phyloP scores from a whole-genome alignment of 225 moss, liverwort and hornwort genomes.

The Bryum argenteum region DNA sequence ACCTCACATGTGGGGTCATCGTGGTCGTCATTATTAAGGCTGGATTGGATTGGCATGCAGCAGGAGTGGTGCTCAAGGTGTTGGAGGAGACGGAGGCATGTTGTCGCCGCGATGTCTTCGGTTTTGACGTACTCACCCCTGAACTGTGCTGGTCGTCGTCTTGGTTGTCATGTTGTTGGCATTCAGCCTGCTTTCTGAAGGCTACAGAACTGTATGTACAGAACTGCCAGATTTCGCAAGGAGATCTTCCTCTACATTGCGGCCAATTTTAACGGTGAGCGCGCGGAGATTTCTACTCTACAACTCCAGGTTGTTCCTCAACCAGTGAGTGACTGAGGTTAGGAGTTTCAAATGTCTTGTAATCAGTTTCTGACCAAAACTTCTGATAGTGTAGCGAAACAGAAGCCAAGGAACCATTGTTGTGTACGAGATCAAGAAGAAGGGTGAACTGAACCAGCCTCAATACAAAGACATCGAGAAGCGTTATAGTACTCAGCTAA shows the following conservation, averaged over 20 bases:
- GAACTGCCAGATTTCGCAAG: constrained; percentile 12
- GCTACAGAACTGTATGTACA: constrained; percentile 17
- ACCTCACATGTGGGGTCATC: too few species aligned
- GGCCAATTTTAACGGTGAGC: constrained; percentile 3
- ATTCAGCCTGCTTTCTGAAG: constrained; percentile 17
- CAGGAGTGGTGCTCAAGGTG: neutral
- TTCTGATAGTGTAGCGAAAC: constrained; percentile 65
- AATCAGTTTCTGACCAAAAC: constrained; percentile 29
- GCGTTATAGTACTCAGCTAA: constrained; percentile 82
- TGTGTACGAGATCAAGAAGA: constrained; percentile 93
- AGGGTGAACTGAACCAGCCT: constrained; percentile 76
- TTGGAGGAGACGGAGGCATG: too few species aligned
- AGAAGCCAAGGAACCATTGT: constrained; percentile 90
- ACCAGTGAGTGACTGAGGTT: neutral
- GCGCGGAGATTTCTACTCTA: neutral
- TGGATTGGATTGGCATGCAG: neutral
- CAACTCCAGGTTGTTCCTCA: neutral
- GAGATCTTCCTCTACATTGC: neutral
- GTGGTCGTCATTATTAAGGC: too few species aligned
- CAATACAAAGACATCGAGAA: constrained; percentile 97
- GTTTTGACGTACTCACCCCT: constrained; percentile 11
- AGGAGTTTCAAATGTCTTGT: constrained; percentile 1
- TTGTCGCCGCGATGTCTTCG: neutral
- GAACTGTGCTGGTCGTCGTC: constrained; percentile 11
- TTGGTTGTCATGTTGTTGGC: constrained; percentile 15